These are phyloP conservation scores for Wickerhamiella nectarea DNA, from an alignment of 805 yeast species.

Conservation along the genomic window DNA sequence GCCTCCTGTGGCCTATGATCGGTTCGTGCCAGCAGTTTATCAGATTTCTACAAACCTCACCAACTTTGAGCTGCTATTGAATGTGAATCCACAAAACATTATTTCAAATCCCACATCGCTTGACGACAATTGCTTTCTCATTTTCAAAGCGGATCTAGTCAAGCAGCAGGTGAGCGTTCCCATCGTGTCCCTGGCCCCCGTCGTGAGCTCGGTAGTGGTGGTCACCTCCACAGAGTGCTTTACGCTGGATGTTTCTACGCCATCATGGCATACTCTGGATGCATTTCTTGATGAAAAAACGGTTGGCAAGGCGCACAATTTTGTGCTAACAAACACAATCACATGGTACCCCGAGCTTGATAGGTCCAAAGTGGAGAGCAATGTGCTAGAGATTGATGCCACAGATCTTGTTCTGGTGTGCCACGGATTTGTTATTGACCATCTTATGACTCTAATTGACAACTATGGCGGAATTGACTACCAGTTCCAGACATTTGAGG, in stretches of 20 bases:
- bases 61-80: conserved; percentile 49
- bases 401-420: conserved; percentile 53
- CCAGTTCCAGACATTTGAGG: conserved; percentile 80
- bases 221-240: conserved; percentile 36
- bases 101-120: conserved; percentile 80
- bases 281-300: conserved; percentile 50
- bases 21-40: conserved; percentile 61
- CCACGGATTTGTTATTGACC: conserved; percentile 68
- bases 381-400: conserved; percentile 51
- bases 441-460: conserved; percentile 61
- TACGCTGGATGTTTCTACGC: conserved; percentile 54
- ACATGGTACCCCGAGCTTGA: conserved; percentile 34
- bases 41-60: conserved; percentile 43
- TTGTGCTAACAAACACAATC: conserved; percentile 52
- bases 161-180: conserved; percentile 43
- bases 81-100: conserved; percentile 78
- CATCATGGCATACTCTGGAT: conserved; percentile 82
- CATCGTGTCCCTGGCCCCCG: conserved; percentile 28
- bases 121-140: conserved; percentile 61
- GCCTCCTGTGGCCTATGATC: conserved; percentile 48
- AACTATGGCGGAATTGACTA: conserved; percentile 81
- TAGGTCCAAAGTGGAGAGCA: conserved; percentile 33
- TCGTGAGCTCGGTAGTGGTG: conserved; percentile 18
- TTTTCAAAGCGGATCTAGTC: conserved; percentile 53
- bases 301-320: conserved; percentile 55